Evolutionary conservation across 2,329 filamentous ascomycete genomes (phyloP), one percentile per base, ranked within the genome.

Genomic region (Akanthomyces dipterigenus): DNA sequence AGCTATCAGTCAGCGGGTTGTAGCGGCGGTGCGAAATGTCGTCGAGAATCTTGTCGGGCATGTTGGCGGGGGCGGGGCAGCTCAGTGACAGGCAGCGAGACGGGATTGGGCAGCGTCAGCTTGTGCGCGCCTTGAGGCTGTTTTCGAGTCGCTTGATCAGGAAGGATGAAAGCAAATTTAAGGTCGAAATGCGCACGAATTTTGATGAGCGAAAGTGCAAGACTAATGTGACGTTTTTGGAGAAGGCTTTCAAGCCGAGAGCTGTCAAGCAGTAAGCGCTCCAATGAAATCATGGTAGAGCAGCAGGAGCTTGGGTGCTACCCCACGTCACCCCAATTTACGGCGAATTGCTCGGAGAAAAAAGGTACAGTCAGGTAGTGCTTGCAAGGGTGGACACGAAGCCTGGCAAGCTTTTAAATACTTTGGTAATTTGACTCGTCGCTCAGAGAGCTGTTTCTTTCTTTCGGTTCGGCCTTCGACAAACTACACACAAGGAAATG

Each of bases 1-100:
- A 96, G 64, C 89, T 91, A 64, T 91, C 92, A 66, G 90, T 88
- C 64, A 99, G 82, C 58, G 91, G 90, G 73, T 99, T 99, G 75
- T 89, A 98, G 73, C 95, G 88, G 69, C 95, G 84, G 73, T 99
- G 95, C 46, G 95, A 96, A 70, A 99, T 98, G 74, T 99, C 93
- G 80, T 98, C 88, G 55, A 99, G 86, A 55, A 93, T 86, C 65
- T 85, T 82, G 71, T 89, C 87, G 9, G 85, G 83, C 89, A 92
- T 93, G 51, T 64, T 76, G 67, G 55, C 34, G 63, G 62, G n/a
- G 61, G 61, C 56, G 61, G 61, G 61, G 61, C 56, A 60, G 61
- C 28, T 38, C 11, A 16, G 3, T 50, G 49, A 34, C 36, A 63
- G 9, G 49, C 42, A 12, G 55, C 36, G 36, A 9, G 11, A 36